Evolutionary conservation across 179 eudicot genomes (phyloP).

Genomic region (Heliamphora pulchella): DNA sequence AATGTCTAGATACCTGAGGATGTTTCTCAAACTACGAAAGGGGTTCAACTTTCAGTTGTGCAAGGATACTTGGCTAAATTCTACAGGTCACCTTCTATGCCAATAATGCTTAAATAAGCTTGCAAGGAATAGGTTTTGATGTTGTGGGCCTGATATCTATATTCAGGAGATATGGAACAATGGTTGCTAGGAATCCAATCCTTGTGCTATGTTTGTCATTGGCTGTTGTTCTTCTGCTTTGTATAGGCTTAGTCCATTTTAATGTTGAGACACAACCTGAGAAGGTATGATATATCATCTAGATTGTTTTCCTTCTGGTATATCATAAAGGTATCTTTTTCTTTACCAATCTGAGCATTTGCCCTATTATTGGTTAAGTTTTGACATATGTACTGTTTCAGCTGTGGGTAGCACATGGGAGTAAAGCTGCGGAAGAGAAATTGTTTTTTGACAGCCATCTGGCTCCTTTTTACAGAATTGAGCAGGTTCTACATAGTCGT

Average conservation of each 20-base stretch:
- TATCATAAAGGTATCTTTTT: neutral
- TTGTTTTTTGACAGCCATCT: conserved; percentile 83
- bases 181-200: conserved; percentile 84
- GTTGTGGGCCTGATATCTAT: conserved; percentile 13
- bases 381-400: conserved; percentile 32
- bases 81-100: conserved; percentile 53
- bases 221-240: conserved; percentile 59
- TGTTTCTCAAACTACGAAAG: conserved; percentile 48
- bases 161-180: conserved; percentile 83
- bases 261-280: conserved; percentile 96
- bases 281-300: conserved; percentile 49
- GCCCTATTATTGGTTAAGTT: conserved; percentile 3
- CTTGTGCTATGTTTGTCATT: conserved; percentile 71
- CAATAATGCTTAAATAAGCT: conserved; percentile 14
- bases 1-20: conserved; percentile 60
- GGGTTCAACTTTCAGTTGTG: conserved; percentile 81
- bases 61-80: conserved; percentile 86
- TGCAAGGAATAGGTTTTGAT: conserved; percentile 8
- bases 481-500: conserved; percentile 53
- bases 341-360: conserved; percentile 8
- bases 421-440: conserved; percentile 91
- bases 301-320: neutral
- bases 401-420: conserved; percentile 99
- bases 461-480: conserved; percentile 96
- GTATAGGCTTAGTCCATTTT: conserved; percentile 81